phyloP scores from a whole-genome alignment of 2,329 filamentous ascomycete genomes.

The Colletotrichum sp. region DNA sequence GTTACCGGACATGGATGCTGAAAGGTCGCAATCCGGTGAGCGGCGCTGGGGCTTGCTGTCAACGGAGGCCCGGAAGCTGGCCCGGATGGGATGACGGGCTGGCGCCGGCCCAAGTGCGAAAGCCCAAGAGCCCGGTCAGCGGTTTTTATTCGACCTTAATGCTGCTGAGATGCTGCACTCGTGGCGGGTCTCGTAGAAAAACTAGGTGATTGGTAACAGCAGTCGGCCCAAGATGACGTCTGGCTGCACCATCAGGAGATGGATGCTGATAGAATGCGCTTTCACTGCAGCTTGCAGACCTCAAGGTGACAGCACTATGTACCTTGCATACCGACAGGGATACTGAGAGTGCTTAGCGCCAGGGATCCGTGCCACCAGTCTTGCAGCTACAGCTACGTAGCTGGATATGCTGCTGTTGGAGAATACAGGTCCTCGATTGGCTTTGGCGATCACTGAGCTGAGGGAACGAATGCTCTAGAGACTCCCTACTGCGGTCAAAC shows the following conservation, averaged over 20 bases:
- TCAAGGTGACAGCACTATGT: neutral
- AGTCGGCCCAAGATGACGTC: neutral
- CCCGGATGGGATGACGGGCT: neutral
- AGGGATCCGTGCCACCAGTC: neutral
- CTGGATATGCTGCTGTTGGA: neutral
- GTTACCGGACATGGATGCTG: neutral
- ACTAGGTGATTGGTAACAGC: neutral
- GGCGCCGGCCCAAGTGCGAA: neutral
- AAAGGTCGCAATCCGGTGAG: neutral
- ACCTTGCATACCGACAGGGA: conserved; percentile 12
- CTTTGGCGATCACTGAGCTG: neutral
- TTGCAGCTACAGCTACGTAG: neutral
- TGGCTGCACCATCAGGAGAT: neutral
- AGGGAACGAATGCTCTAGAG: neutral
- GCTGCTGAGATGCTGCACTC: neutral
- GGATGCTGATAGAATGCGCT: neutral
- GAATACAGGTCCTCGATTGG: neutral
- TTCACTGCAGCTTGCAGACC: neutral
- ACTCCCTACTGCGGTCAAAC: neutral
- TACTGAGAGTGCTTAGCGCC: neutral
- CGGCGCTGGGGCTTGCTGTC: neutral
- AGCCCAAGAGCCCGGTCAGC: neutral
- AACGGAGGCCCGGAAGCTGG: conserved; percentile 1
- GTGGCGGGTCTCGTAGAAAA: neutral
- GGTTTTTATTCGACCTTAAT: neutral